Evolutionary conservation across 257 asterid genomes (phyloP).

Genomic region (Orobanche coerulescens): DNA sequence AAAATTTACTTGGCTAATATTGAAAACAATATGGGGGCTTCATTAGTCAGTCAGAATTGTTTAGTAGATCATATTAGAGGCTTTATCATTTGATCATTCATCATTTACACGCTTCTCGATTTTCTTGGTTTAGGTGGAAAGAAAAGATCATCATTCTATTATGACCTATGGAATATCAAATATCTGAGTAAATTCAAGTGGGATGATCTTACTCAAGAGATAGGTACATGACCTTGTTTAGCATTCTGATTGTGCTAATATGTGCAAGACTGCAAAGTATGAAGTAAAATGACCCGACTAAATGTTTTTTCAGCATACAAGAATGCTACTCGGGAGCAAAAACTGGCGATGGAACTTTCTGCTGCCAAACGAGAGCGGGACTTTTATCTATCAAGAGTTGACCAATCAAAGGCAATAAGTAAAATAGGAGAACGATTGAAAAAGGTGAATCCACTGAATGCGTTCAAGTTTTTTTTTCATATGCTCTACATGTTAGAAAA

Average conservation of each 20-base stretch:
- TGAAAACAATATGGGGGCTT: not conserved
- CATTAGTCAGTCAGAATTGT: not conserved
- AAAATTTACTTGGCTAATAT: not conserved
- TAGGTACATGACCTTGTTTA: constrained; percentile 32
- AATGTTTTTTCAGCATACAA: constrained; percentile 47
- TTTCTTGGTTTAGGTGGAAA: constrained; percentile 57
- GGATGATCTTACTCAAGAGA: constrained; percentile 91
- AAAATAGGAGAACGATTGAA: constrained; percentile 64
- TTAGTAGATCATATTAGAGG: not conserved
- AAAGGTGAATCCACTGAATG: constrained; percentile 42
- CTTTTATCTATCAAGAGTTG: constrained; percentile 70
- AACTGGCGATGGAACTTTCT: constrained; percentile 62
- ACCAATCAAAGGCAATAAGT: constrained; percentile 55
- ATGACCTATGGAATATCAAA: constrained; percentile 91
- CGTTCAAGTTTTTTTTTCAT: not conserved
- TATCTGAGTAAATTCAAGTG: constrained; percentile 95
- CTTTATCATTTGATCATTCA: not conserved
- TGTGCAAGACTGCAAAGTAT: constrained; percentile 8
- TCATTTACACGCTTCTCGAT: constrained; percentile 11
- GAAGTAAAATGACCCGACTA: constrained; percentile 16
- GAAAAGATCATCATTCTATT: constrained; percentile 78
- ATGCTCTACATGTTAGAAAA: not conserved
- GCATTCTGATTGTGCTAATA: not conserved
- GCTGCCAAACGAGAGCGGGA: constrained; percentile 83
- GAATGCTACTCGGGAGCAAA: constrained; percentile 71